Evolutionary conservation across 2,329 filamentous ascomycete genomes (phyloP), one percentile per base, ranked within the genome.

Genomic region (Hypoxylon sp.): DNA sequence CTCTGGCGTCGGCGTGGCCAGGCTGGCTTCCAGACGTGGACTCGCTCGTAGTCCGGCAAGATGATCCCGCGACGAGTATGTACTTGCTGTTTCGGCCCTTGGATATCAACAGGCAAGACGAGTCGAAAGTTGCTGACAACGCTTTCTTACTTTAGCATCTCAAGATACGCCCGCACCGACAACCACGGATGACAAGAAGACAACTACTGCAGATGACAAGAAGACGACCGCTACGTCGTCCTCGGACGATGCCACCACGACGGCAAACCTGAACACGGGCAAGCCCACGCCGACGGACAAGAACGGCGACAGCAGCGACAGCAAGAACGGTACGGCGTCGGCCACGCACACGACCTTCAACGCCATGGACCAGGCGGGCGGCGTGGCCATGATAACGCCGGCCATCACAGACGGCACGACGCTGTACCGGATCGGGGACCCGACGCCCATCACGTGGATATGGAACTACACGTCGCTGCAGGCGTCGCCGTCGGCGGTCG

Each of bases 391-490:
- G 77, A 64, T 82, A 40, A 80, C 77, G 1, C 86, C 86, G 1
- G 74, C 77, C 33, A 72, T 77, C 5, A 77, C 75, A 2, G 69
- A 73, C 9, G 75, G 77, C 21, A 76, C 78, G 8, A 76, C 80
- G 56, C 77, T 86, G 35, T 87, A 83, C 78, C 84, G 84, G 68
- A 84, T 88, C 59, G 82, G 83, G 59, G 80, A 87, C 55, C 60
- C 63, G 9, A 68, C 68, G 67, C 77, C 77, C 40, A 75, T 87
- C 38, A 88, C 84, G 11, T 85, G 83, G 73, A 79, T 74, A 42
- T 89, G 85, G 85, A 88, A 88, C 74, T 88, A 88, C 75, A 88
- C 86, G 3, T 81, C 81, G 40, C 72, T 89, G 24, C 76, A 79
- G 52, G 83, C 75, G 21, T 82, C 78, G 1, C 86, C 86, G 1